Conservation (phyloP, 805 yeast genomes). For the Saccharomycopsis sp. region DNA sequence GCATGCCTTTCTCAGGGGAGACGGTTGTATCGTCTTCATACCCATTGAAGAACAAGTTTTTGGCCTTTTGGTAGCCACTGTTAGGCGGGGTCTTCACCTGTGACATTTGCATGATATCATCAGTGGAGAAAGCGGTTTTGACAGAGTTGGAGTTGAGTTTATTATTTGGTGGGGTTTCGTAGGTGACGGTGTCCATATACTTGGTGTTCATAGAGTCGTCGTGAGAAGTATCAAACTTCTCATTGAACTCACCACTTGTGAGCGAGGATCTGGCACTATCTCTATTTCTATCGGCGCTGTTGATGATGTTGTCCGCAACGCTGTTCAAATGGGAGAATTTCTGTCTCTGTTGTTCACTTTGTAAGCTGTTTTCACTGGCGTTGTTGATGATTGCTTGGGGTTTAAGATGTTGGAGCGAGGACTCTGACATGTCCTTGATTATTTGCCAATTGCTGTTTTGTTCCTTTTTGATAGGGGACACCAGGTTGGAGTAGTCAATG, state of each 20-base stretch:
- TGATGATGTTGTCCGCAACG: background rate
- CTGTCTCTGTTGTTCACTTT: background rate
- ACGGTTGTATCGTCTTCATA: constrained; percentile 25
- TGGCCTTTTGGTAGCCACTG: background rate
- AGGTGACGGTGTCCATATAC: constrained; percentile 4
- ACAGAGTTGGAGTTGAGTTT: background rate
- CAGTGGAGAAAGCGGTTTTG: background rate
- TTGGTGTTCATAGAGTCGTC: constrained; percentile 1
- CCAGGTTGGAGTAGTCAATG: background rate
- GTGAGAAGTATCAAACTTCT: constrained; percentile 5
- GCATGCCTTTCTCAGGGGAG: no score
- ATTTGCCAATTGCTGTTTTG: constrained; percentile 5
- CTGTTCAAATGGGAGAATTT: background rate
- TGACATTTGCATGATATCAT: background rate
- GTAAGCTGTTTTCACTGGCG: background rate
- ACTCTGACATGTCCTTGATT: background rate
- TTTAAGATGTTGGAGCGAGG: background rate
- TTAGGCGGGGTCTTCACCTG: background rate
- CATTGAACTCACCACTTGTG: constrained; percentile 13
- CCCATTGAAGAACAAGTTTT: background rate
- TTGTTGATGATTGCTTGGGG: no score
- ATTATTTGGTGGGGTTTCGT: constrained; percentile 4
- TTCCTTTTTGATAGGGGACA: background rate
- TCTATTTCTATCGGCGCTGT: constrained; percentile 3
- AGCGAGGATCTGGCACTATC: background rate